A percentile compares a stretch with the other conserved stretches of the same genome.
Conservation (phyloP, 2,329 filamentous ascomycete genomes). For the Penicillium concentricum region DNA sequence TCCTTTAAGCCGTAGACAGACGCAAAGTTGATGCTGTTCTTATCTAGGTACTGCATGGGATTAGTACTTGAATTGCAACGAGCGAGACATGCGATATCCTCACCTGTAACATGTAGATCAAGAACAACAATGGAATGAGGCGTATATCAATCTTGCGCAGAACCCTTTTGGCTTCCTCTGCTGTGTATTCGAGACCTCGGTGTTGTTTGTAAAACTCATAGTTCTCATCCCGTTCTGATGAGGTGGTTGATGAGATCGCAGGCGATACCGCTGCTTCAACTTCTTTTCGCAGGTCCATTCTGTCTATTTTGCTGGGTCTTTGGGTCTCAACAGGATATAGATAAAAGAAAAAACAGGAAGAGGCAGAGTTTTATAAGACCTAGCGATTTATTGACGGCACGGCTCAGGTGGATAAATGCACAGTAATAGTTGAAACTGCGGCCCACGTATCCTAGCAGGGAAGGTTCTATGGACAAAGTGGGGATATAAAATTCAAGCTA, state of each 20-base stretch:
- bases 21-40: constrained; percentile 51
- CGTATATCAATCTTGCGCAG: constrained; percentile 57
- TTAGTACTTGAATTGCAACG: not conserved
- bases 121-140: constrained; percentile 57
- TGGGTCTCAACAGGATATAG: rapidly evolving
- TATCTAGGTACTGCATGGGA: constrained; percentile 48
- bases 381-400: not conserved
- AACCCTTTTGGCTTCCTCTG: constrained; percentile 34
- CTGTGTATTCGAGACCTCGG: constrained; percentile 21
- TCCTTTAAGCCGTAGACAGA: constrained; percentile 33
- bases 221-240: constrained; percentile 35
- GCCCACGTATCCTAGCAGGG: not conserved
- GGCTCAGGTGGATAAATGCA: not conserved
- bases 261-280: constrained; percentile 10
- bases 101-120: constrained; percentile 61
- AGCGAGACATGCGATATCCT: constrained; percentile 14
- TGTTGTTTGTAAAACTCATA: constrained; percentile 38
- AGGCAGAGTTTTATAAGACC: not conserved
- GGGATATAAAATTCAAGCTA: not conserved
- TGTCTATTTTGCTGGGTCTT: not conserved
- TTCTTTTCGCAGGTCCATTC: constrained; percentile 6
- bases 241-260: constrained; percentile 4
- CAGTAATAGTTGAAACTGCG: not conserved
- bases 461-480: not conserved
- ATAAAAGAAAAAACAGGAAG: not conserved